Percentiles rank a stretch among this genome's conserved stretches.
These are phyloP conservation scores for Arxiozyma slooffiae DNA, from an alignment of 1,139 yeast genomes.

Conservation along the genomic window DNA sequence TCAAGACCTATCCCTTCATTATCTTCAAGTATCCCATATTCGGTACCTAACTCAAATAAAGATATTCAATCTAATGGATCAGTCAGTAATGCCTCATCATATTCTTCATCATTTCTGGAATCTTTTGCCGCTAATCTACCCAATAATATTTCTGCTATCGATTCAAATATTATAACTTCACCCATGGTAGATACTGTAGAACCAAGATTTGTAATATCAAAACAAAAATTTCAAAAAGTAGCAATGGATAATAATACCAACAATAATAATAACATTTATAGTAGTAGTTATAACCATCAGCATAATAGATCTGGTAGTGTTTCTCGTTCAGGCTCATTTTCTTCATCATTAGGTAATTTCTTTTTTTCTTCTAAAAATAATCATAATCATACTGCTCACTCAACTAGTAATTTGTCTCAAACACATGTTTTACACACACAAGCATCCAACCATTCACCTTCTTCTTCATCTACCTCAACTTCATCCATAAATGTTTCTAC, in stretches of 20 bases:
- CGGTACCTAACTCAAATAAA: constrained; percentile 44
- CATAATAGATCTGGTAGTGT: constrained; percentile 24
- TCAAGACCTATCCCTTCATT: constrained; percentile 32
- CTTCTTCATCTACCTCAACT: constrained; percentile 4
- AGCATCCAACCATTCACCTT: constrained; percentile 1
- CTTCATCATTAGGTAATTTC: constrained; percentile 34
- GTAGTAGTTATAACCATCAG: constrained; percentile 23
- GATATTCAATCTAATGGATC: constrained; percentile 13
- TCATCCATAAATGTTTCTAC: neutral
- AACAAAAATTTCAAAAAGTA: constrained; percentile 58
- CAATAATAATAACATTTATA: neutral
- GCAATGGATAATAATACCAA: constrained; percentile 22
- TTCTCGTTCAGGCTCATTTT: constrained; percentile 44
- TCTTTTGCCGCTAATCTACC: constrained; percentile 41
- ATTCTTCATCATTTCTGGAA: constrained; percentile 28
- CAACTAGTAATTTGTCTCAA: constrained; percentile 1
- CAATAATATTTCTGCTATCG: constrained; percentile 40
- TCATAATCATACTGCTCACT: constrained; percentile 8
- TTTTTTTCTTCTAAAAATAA: constrained; percentile 25
- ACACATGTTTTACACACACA: neutral
- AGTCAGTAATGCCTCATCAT: constrained; percentile 22
- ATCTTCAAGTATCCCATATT: constrained; percentile 58
- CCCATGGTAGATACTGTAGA: constrained; percentile 60
- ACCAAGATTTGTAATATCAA: constrained; percentile 62
- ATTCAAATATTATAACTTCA: constrained; percentile 55